phyloP scores from a whole-genome alignment of 2,329 filamentous ascomycete species.

The Alternaria dauci region DNA sequence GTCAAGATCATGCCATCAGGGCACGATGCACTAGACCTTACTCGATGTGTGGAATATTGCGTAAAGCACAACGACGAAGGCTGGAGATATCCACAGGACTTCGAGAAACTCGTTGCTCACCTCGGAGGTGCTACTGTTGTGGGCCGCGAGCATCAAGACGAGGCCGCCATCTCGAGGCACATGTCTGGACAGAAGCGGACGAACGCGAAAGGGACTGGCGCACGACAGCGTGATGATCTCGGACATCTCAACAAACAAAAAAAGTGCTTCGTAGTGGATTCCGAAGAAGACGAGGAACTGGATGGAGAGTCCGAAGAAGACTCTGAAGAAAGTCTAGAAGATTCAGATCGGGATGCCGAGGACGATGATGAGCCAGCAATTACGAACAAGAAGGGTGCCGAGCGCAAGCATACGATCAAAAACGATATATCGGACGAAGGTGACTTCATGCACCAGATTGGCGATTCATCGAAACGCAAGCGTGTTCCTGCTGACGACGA shows the following conservation, averaged over 20 bases:
- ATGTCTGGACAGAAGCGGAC: conserved; percentile 1
- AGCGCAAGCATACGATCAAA: neutral
- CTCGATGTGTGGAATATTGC: conserved; percentile 29
- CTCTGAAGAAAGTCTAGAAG: neutral
- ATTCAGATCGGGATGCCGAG: neutral
- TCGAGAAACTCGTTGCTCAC: conserved; percentile 12
- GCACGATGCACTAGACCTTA: conserved; percentile 34
- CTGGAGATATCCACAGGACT: conserved; percentile 33
- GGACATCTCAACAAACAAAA: conserved; percentile 11
- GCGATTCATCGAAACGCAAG: neutral
- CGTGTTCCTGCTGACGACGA: neutral
- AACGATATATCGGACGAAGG: neutral
- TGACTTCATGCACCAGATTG: neutral
- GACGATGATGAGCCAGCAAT: neutral
- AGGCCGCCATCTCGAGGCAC: conserved; percentile 17
- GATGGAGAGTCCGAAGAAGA: neutral
- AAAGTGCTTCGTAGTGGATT: neutral
- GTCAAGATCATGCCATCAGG: conserved; percentile 25
- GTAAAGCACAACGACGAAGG: conserved; percentile 21
- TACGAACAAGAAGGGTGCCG: neutral
- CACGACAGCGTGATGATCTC: conserved; percentile 2
- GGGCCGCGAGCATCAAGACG: conserved; percentile 16
- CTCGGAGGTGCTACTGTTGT: conserved; percentile 23
- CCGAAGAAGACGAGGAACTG: conserved; percentile 1
- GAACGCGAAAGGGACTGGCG: neutral